phyloP scores from a whole-genome alignment of 257 asterid species.

The Solanum phureja region DNA sequence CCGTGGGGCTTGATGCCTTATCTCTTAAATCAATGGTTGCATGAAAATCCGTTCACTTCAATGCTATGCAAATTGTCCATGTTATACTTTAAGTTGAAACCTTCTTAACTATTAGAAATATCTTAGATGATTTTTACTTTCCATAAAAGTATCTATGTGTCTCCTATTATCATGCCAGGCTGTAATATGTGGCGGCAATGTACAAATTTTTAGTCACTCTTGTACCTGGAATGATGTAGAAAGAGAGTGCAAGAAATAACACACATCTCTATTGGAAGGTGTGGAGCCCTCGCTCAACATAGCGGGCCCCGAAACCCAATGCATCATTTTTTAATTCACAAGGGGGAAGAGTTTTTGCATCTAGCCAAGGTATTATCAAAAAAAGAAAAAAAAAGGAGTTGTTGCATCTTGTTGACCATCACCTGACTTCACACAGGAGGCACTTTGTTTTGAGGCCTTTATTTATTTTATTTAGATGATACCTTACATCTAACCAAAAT shows the following conservation, averaged over 20 bases:
- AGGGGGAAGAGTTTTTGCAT: background rate
- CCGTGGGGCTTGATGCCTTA: background rate
- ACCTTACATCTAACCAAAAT: background rate
- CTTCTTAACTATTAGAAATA: background rate
- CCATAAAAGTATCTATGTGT: background rate
- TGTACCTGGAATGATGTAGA: background rate
- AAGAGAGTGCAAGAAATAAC: background rate
- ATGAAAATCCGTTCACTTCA: background rate
- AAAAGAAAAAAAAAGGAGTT: background rate
- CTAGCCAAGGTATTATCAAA: too few relatives aligned
- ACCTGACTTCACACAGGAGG: background rate
- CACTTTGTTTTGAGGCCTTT: background rate
- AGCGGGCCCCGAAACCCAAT: background rate
- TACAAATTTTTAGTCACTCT: background rate
- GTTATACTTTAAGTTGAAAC: background rate
- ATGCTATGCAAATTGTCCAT: background rate
- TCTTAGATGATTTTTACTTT: background rate
- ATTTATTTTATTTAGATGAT: background rate
- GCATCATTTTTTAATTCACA: background rate
- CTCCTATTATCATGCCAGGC: background rate
- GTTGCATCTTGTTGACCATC: background rate
- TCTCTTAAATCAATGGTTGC: background rate
- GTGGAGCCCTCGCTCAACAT: background rate
- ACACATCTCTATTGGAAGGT: background rate
- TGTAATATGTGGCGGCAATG: background rate